Evolutionary conservation across 371 early-diverging fungal species (phyloP), one percentile per base, ranked within the genome.

Genomic region (Mortierella sp.): DNA sequence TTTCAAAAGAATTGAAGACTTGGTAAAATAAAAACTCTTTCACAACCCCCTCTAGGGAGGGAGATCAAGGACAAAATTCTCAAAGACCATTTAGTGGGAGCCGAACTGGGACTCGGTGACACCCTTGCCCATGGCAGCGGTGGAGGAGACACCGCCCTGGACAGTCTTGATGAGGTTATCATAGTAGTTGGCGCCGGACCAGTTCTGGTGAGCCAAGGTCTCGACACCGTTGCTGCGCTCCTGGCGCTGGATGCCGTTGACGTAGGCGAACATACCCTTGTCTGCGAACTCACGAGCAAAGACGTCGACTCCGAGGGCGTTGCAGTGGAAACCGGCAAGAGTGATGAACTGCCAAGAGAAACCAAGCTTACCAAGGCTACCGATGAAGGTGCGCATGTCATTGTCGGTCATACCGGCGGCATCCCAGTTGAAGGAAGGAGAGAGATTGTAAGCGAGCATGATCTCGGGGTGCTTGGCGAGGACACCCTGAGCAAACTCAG

Each of bases 281-380:
- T 89, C 87, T 54, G 96, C 93, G 83, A 91, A 99, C 75, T 94
- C 92, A 68, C 93, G 91, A 28, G 99, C 96, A 89, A 99, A 98
- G 64, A 92, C 85, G 69, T 98, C 98, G 60, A 90, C 73, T 75
- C 90, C 88, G 29, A 94, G 85, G 15, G 95, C 96, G 73, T 96
- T 94, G 70, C 96, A 93, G 84, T 99, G 99, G 89, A 99, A 96
- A 75, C 99, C 99, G 73, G 94, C 99, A 29, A 98, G 87, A 22
- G 99, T 99, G 82, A 98, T 98, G 87, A 99, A 99, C 85, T 99
- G 98, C 98, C 98, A 99, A 45, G 89, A 90, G 85, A 98, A 98
- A 29, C 98, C 98, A n/a, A 98, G 91, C 80, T 89, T 88, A 65
- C 95, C 97, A 37, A 99, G 88, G 65, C 93, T 91, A 23, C 76